phyloP scores from a whole-genome alignment of 2,329 filamentous ascomycete genomes.

The Diaporthe eres region DNA sequence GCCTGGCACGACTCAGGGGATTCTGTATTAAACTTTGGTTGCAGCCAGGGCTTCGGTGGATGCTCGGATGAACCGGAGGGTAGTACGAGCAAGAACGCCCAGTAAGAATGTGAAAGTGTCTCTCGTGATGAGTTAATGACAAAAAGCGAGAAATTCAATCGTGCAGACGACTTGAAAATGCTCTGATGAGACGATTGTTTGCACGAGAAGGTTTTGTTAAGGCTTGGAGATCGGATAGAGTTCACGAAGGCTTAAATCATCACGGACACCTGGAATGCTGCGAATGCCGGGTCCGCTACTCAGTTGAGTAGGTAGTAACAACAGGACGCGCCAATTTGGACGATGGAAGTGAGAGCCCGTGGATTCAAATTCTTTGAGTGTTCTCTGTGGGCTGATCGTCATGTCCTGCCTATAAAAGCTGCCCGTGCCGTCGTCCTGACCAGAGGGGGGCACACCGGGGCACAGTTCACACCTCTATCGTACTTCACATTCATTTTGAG shows the following conservation, averaged over 20 bases:
- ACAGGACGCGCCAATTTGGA: neutral
- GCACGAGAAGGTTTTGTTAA: neutral
- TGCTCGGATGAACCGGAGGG: slow-evolving; percentile 16
- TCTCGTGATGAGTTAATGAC: neutral
- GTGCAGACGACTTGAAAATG: neutral
- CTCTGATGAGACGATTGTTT: neutral
- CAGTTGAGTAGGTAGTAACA: neutral
- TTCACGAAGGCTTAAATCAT: neutral
- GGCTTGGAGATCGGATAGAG: neutral
- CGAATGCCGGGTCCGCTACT: neutral
- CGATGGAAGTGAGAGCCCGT: neutral
- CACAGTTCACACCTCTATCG: too few relatives aligned
- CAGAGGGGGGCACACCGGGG: rapidly evolving
- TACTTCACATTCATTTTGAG: neutral
- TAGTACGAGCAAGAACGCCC: neutral
- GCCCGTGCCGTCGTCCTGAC: neutral
- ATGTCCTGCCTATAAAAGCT: neutral
- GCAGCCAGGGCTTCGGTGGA: neutral
- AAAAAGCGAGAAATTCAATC: neutral
- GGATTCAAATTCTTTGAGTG: too few relatives aligned
- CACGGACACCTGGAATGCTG: neutral
- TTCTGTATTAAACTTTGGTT: neutral
- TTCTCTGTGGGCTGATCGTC: neutral
- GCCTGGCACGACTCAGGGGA: neutral
- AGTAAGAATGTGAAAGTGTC: neutral